phyloP scores from a whole-genome alignment of 345 rosid genomes.

The Fremontodendron californicum region DNA sequence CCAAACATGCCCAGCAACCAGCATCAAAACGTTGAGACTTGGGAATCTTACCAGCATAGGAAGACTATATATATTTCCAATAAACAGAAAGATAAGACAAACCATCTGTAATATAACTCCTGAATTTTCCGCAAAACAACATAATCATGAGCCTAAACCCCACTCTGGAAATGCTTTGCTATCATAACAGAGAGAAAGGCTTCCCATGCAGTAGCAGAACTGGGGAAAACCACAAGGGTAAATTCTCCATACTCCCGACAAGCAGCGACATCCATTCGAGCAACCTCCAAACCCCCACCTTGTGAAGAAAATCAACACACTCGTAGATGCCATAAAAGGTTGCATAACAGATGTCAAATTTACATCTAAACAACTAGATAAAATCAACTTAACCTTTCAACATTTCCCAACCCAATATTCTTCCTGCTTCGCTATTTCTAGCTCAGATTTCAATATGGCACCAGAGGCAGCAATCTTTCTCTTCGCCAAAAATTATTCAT shows the following conservation, averaged over 20 bases:
- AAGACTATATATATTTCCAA: conserved; percentile 25
- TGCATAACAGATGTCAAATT: conserved; percentile 5
- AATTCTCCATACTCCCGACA: conserved; percentile 6
- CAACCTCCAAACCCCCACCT: conserved; percentile 12
- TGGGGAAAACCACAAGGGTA: not conserved
- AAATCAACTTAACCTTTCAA: conserved; percentile 2
- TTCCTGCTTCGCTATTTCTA: conserved; percentile 2
- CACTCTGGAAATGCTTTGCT: conserved; percentile 3
- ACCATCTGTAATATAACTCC: conserved; percentile 24
- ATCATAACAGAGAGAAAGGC: conserved; percentile 6
- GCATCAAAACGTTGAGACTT: conserved; percentile 10
- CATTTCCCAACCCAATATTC: not conserved
- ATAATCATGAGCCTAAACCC: conserved; percentile 23
- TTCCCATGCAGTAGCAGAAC: conserved; percentile 14
- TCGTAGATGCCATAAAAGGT: conserved; percentile 9
- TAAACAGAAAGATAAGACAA: conserved; percentile 30
- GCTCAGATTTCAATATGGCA: not conserved
- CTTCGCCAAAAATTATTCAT: conserved; percentile 1
- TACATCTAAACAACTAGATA: conserved; percentile 9
- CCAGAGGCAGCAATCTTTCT: conserved; percentile 1
- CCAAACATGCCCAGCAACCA: conserved; percentile 13
- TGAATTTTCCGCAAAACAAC: conserved; percentile 1
- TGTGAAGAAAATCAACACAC: not conserved
- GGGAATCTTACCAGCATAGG: conserved; percentile 27
- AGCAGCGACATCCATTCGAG: conserved; percentile 1